Base-by-base conservation (phyloP, 139 green algal genomes). In the Gonium pectorale region DNA sequence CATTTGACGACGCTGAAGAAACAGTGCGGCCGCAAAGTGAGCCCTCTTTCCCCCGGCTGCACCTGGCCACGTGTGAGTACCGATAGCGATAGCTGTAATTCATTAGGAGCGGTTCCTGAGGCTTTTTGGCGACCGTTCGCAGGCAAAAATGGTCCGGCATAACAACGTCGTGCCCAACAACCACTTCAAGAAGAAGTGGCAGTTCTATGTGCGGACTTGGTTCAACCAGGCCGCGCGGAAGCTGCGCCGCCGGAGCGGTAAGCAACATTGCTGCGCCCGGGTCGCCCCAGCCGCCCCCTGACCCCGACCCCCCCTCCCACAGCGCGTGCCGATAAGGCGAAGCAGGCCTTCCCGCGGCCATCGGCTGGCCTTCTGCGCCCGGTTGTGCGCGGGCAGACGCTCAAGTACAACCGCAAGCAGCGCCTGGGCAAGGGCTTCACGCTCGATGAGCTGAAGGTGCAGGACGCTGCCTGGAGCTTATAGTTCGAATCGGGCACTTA, bases 171-270 rank as follows among this genome's bases (percentile, higher is more conserved):
- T 98, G 49, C 94, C 96, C 62, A 97, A 98, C 90, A 83, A 92
- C 78, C 96, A 99, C 90, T 98, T 97, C 93, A 96, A 97, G 92
- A 99, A 98, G 83, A 92, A 90, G 81, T 98, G 95, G 95, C 94
- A 98, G 93, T 94, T 94, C 85, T 88, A 92, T 60, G 95, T 99
- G 79, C 95, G 91, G 88, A 99, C 98, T 52, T 99, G 98, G 98
- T 99, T 99, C 93, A 98, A 99, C 94, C 98, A 99, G 95, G 94
- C 98, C 31, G 97, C 96, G 11, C 94, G 98, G 85, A 99, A 99
- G 90, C 78, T 94, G 70, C 90, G 96, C 31, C 89, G 97, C 69
- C 90, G 92, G 44, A 88, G 93, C 3, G 95, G 95, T 98, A 86
- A 81, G 94, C 44, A 15, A 56, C 49, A 56, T 56, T 56, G 49